phyloP scores from a whole-genome alignment of 306 rosid genomes.

The Biancaea sappan region DNA sequence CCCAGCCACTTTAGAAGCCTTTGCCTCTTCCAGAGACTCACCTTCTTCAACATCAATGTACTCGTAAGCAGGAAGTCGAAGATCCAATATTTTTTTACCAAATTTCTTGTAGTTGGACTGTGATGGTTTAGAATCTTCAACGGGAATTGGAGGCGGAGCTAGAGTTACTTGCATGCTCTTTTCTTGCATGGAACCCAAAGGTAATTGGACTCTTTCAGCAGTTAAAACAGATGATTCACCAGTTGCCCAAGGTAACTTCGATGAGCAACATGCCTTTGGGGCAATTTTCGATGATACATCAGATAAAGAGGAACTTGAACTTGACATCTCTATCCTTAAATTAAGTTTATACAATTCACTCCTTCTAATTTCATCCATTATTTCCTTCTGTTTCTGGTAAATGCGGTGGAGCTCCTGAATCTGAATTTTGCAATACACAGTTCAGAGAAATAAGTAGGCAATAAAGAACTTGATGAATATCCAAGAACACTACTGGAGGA shows the following conservation, averaged over 20 bases:
- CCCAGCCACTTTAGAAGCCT: constrained; percentile 33
- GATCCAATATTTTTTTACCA: constrained; percentile 73
- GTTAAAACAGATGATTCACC: constrained; percentile 39
- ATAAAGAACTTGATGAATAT: constrained; percentile 10
- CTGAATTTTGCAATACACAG: constrained; percentile 48
- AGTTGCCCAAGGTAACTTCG: constrained; percentile 45
- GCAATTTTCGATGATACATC: constrained; percentile 17
- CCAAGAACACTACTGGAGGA: constrained; percentile 27
- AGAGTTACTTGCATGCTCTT: constrained; percentile 37
- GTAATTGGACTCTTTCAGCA: constrained; percentile 37
- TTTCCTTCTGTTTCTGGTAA: constrained; percentile 68
- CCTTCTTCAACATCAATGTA: constrained; percentile 58
- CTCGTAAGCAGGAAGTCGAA: constrained; percentile 74
- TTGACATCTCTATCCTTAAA: constrained; percentile 42
- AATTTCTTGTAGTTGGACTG: constrained; percentile 54
- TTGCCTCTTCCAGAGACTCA: constrained; percentile 38
- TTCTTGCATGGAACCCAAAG: constrained; percentile 44
- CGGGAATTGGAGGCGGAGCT: constrained; percentile 32
- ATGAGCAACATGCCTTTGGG: constrained; percentile 37
- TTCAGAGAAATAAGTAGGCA: constrained; percentile 8
- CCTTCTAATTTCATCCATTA: constrained; percentile 58
- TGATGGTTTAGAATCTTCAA: constrained; percentile 29
- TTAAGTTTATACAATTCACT: constrained; percentile 45
- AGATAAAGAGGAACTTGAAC: constrained; percentile 40
- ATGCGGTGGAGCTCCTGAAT: constrained; percentile 80